Conservation (phyloP, 1,139 yeast species). For the Debaryomyces psychrophilus region DNA sequence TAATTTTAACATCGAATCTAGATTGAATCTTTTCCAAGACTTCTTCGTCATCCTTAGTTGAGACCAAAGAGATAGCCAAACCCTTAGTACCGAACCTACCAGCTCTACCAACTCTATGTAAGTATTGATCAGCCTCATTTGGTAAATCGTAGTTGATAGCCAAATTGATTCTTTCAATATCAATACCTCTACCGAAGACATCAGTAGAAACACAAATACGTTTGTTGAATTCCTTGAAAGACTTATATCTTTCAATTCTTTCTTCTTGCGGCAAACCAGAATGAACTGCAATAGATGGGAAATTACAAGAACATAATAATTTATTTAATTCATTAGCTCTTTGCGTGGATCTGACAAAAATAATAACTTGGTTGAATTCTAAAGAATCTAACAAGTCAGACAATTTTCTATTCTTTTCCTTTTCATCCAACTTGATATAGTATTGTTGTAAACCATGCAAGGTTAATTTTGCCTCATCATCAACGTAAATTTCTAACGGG, state of each 20-base stretch:
- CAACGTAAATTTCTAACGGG: constrained; percentile 96
- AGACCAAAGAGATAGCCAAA: constrained; percentile 88
- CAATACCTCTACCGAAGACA: constrained; percentile 99
- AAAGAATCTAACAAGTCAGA: constrained; percentile 91
- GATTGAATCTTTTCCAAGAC: constrained; percentile 92
- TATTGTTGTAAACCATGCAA: constrained; percentile 98
- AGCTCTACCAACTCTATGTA: constrained; percentile 99
- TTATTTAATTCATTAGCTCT: constrained; percentile 93
- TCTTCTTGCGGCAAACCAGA: constrained; percentile 97
- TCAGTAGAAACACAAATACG: constrained; percentile 98
- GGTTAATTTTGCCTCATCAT: constrained; percentile 96
- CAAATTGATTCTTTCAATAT: constrained; percentile 96
- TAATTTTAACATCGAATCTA: constrained; percentile 93
- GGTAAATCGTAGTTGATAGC: constrained; percentile 96
- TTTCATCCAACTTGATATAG: constrained; percentile 85
- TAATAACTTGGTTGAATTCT: constrained; percentile 97
- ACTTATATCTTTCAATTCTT: constrained; percentile 95
- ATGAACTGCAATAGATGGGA: constrained; percentile 97
- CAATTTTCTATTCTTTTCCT: constrained; percentile 90
- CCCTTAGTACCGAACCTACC: constrained; percentile 99
- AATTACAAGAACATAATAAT: constrained; percentile 87
- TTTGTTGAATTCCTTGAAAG: constrained; percentile 96
- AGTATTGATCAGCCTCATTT: constrained; percentile 92
- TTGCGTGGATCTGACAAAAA: constrained; percentile 88
- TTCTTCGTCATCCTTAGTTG: constrained; percentile 85